Evolutionary conservation across 495 filamentous ascomycete species (phyloP).

Genomic region (Aspergillus biplanus): DNA sequence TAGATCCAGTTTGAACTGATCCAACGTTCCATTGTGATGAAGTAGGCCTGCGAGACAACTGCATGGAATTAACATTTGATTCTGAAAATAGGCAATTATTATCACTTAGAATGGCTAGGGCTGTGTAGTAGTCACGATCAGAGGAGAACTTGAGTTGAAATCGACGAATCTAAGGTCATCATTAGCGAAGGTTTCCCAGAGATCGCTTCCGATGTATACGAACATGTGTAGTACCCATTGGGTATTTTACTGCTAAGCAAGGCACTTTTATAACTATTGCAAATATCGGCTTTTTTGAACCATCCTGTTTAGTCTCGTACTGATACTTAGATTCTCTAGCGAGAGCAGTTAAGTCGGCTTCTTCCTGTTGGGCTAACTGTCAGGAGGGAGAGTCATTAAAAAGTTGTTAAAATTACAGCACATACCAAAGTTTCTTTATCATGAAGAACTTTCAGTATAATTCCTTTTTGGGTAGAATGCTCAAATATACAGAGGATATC

Average conservation of each 20-base stretch:
- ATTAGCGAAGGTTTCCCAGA: not conserved
- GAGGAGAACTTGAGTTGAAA: constrained; percentile 49
- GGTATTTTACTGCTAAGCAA: constrained; percentile 49
- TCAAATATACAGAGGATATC: constrained; percentile 39
- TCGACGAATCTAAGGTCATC: constrained; percentile 35
- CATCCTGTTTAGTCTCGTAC: constrained; percentile 9
- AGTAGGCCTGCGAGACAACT: constrained; percentile 24
- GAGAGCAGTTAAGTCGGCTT: constrained; percentile 38
- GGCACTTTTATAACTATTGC: constrained; percentile 49
- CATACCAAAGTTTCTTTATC: constrained; percentile 37
- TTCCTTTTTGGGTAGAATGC: constrained; percentile 16
- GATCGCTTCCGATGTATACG: not conserved
- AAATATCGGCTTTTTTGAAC: constrained; percentile 31
- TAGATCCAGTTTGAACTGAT: constrained; percentile 1
- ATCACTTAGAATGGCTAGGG: constrained; percentile 41
- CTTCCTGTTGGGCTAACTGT: constrained; percentile 32
- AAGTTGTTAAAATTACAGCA: not conserved
- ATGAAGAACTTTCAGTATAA: constrained; percentile 34
- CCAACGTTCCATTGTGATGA: constrained; percentile 38
- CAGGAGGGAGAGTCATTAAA: not conserved
- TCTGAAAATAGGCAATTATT: constrained; percentile 48
- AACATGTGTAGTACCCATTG: constrained; percentile 26
- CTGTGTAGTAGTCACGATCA: constrained; percentile 42
- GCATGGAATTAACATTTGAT: constrained; percentile 28
- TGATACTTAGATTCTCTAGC: constrained; percentile 26